These are phyloP conservation scores for Collybia nuda DNA, from an alignment of 768 basidiomycete species.

Conservation along the genomic window DNA sequence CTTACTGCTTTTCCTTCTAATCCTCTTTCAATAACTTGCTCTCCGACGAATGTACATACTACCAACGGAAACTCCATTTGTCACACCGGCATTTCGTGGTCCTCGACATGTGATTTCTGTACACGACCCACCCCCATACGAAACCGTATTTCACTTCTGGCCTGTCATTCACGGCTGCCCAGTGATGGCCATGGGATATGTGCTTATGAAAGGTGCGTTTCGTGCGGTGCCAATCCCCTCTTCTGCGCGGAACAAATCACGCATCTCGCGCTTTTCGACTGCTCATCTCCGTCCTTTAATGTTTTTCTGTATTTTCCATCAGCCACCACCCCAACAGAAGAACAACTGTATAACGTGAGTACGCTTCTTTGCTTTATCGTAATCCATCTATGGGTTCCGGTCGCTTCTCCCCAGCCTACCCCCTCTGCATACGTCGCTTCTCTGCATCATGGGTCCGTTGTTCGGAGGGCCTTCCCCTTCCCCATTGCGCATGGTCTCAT, in stretches of 20 bases:
- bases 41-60: neutral
- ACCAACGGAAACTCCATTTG: neutral
- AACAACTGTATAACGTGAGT: slow-evolving; percentile 53
- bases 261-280: neutral
- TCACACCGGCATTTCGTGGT: neutral
- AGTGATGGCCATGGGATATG: slow-evolving; percentile 60
- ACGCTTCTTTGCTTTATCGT: slow-evolving; percentile 10
- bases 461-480: too few species aligned
- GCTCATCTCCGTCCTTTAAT: slow-evolving; percentile 16
- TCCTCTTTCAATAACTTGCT: neutral
- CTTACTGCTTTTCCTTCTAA: neutral
- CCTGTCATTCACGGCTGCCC: slow-evolving; percentile 5
- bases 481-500: neutral
- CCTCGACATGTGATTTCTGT: neutral
- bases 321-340: slow-evolving; percentile 55
- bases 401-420: slow-evolving; percentile 11
- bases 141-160: neutral
- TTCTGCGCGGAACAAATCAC: neutral
- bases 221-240: slow-evolving; percentile 9
- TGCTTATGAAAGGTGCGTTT: slow-evolving; percentile 57
- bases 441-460: neutral
- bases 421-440: neutral
- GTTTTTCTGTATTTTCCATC: slow-evolving; percentile 10
- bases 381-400: neutral
- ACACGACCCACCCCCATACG: neutral